Base-by-base conservation (phyloP, 192 early-diverging fungal species). In the Diversispora eburnea region DNA sequence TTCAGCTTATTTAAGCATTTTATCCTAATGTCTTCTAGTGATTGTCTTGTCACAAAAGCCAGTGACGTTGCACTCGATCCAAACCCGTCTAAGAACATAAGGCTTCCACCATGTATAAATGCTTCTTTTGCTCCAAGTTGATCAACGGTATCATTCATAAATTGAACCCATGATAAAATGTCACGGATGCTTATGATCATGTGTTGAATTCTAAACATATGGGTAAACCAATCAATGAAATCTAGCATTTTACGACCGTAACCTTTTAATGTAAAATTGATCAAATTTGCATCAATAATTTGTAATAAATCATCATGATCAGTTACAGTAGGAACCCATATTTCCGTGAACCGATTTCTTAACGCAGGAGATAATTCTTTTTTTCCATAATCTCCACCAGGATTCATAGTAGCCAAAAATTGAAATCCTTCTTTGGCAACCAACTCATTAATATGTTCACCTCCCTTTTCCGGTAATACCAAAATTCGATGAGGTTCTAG, bases 341-440 rank as follows among this genome's bases (percentile, higher is more conserved):
- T 88, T 78, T 99, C 97, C 5, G 96, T 97, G 73, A 99, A 99
- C 62, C 97, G 90, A 81, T 99, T 99, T 49, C 97, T 88, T 64
- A 99, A 86, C 7, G 97, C 97, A 47, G 97, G 97, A 10, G 93
- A 95, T 15, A 99, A 87, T 78, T 99, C 97, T 76, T 97, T 97
- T 82, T 99, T 99, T 52, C 97, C 97, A 78, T 96, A 98, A 79
- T 99, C 97, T 57, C 97, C 97, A 48, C 97, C 97, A 4, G 97
- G 97, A 80, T 99, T 99, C 97, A 99, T 99, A 3, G 97, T 99
- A 2, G 97, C 96, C 15, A 97, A 80, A 79, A 99, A 97, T 64
- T 90, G 88, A 82, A 99, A 99, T 9, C 86, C 87, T 5, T 82
- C 78, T 7, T 72, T 77, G 0, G 86, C 95, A 9, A 80, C 78